phyloP scores from a whole-genome alignment of 805 yeast species.

The Myxozyma kluyveri region DNA sequence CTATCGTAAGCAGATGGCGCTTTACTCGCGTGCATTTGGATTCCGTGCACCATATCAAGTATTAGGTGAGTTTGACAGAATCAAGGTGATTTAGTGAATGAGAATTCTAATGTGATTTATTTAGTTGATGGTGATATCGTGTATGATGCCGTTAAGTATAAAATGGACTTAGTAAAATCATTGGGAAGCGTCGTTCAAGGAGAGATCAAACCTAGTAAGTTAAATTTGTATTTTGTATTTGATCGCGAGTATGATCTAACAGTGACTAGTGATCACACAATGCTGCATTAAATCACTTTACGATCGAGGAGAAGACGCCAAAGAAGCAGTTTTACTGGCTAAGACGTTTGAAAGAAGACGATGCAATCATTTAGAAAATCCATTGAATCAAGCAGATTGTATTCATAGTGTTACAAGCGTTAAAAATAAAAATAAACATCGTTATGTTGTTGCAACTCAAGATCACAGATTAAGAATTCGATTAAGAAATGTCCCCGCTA shows the following conservation, averaged over 20 bases:
- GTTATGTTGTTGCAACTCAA: conserved; percentile 87
- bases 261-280: conserved; percentile 77
- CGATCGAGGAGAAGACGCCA: conserved; percentile 45
- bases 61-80: conserved; percentile 37
- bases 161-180: conserved; percentile 79
- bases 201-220: conserved; percentile 64
- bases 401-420: conserved; percentile 65
- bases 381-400: conserved; percentile 66
- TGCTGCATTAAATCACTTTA: conserved; percentile 90
- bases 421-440: conserved; percentile 78
- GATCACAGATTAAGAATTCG: conserved; percentile 63
- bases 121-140: conserved; percentile 75
- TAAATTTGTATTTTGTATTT: neutral
- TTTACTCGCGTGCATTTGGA: conserved; percentile 79
- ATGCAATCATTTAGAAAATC: conserved; percentile 74
- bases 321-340: conserved; percentile 74
- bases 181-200: conserved; percentile 77
- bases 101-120: neutral
- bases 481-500: conserved; percentile 78
- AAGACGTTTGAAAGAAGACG: conserved; percentile 86
- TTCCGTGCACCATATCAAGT: conserved; percentile 94
- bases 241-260: neutral
- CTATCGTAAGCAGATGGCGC: conserved; percentile 87
- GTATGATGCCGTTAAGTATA: conserved; percentile 59
- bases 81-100: neutral